A percentile compares a stretch with the other conserved stretches of the same genome.
These are phyloP conservation scores for Gardenia jasminoides DNA, from an alignment of 257 asterid genomes.

Conservation along the genomic window DNA sequence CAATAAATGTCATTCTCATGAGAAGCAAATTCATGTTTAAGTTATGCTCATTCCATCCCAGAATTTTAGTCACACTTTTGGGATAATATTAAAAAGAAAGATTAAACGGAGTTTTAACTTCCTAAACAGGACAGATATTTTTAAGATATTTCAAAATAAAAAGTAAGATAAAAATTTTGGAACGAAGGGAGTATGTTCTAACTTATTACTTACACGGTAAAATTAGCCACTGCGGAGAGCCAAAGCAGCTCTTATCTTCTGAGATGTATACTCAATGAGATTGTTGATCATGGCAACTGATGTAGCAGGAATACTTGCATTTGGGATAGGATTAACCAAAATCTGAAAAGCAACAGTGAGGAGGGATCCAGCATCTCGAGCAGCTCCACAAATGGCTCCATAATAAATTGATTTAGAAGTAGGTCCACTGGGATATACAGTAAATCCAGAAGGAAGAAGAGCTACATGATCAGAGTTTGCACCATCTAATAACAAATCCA, in stretches of 20 bases:
- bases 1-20: too few relatives aligned
- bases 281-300: slow-evolving; percentile 32
- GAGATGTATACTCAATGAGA: slow-evolving; percentile 33
- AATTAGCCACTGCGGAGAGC: neutral
- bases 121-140: too few relatives aligned
- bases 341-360: slow-evolving; percentile 53
- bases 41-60: too few relatives aligned
- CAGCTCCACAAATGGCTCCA: neutral
- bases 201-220: neutral
- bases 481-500: neutral
- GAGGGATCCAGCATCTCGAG: slow-evolving; percentile 43
- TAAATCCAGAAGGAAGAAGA: slow-evolving; percentile 61
- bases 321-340: slow-evolving; percentile 34
- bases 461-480: slow-evolving; percentile 34
- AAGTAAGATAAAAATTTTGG: too few relatives aligned
- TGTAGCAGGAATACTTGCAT: slow-evolving; percentile 28
- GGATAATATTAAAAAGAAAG: too few relatives aligned
- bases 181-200: too few relatives aligned
- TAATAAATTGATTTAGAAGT: neutral
- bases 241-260: slow-evolving; percentile 39
- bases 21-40: too few relatives aligned
- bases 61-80: too few relatives aligned
- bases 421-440: slow-evolving; percentile 56
- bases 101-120: too few relatives aligned
- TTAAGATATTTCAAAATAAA: too few relatives aligned